Base-by-base conservation (phyloP, 129 eudicot genomes). In the Pulicaria dysenterica region DNA sequence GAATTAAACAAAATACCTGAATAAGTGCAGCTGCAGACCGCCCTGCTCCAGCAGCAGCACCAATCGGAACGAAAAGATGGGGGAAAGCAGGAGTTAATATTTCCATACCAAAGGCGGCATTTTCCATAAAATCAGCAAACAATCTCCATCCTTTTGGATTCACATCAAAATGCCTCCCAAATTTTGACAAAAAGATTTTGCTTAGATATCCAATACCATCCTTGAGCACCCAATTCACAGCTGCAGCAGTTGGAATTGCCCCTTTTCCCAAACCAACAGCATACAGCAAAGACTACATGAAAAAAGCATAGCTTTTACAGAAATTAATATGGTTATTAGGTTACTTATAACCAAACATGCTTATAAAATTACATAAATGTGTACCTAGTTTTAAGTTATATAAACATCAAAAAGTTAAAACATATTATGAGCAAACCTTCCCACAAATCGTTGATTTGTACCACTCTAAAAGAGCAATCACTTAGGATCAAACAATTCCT, bases 201-300 rank as follows among this genome's bases (percentile, higher is more conserved):
- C 99, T 94, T 24, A 94, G 78, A 78, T 94, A 90, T 44, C 99
- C 99, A 64, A 94, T 88, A 44, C 99, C 99, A 70, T 94, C 97
- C 88, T 94, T 94, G 5, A 90, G 91, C 41, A 94, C 99, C 97
- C 99, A 94, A 80, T 88, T 94, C 64, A 94, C 88, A 36, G 99
- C 99, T 2, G 99, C 99, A 24, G 97, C 99, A 77, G 99, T 90
- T 36, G 97, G 99, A 83, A 94, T 94, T 14, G 99, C 97, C 67
- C 99, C 99, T 81, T 90, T 94, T 24, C 97, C 97, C 75, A 90
- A 72, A 12, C 97, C 99, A 83, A 94, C 90, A 19, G 99, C 99
- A 72, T 87, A 94, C 49, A 94, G 86, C 96, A 95, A 86, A 75
- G 99, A 86, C 99, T 92, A 47, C 58, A 73, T 16, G 16, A 38